These are phyloP conservation scores for Penicillium sp. DNA, from an alignment of 2,329 filamentous ascomycete genomes.

Conservation along the genomic window DNA sequence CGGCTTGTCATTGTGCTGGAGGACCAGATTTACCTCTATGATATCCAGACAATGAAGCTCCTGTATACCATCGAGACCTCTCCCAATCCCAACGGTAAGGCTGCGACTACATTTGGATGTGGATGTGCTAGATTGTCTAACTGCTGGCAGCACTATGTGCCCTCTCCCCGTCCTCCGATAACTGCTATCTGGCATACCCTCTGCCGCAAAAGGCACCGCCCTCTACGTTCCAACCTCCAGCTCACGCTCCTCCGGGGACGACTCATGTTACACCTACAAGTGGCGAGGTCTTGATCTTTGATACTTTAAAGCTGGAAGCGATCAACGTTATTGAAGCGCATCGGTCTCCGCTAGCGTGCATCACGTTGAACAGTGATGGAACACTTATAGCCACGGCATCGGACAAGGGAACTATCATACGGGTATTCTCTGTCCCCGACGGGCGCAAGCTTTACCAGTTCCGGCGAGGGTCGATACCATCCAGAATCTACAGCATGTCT, in stretches of 20 bases:
- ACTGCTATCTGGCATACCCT: constrained; percentile 91
- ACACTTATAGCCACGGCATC: constrained; percentile 87
- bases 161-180: constrained; percentile 85
- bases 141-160: constrained; percentile 66
- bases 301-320: constrained; percentile 78
- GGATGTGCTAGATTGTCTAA: too few species aligned
- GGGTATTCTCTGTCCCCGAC: constrained; percentile 83
- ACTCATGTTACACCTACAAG: constrained; percentile 74
- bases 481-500: constrained; percentile 95
- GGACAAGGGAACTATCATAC: constrained; percentile 93
- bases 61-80: constrained; percentile 88
- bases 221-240: constrained; percentile 54
- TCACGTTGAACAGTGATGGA: constrained; percentile 85
- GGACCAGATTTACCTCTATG: constrained; percentile 94
- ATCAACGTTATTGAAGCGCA: constrained; percentile 95
- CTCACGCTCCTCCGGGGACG: constrained; percentile 69
- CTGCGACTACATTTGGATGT: too few species aligned
- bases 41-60: constrained; percentile 96
- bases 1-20: constrained; percentile 87
- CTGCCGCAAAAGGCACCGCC: constrained; percentile 61
- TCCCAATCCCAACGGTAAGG: constrained; percentile 67
- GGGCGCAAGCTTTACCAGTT: constrained; percentile 97
- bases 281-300: constrained; percentile 90
- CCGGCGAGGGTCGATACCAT: constrained; percentile 85
- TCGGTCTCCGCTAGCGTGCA: constrained; percentile 78